These are phyloP conservation scores for Truncatella angustata DNA, from an alignment of 2,329 filamentous ascomycete genomes.

Conservation along the genomic window DNA sequence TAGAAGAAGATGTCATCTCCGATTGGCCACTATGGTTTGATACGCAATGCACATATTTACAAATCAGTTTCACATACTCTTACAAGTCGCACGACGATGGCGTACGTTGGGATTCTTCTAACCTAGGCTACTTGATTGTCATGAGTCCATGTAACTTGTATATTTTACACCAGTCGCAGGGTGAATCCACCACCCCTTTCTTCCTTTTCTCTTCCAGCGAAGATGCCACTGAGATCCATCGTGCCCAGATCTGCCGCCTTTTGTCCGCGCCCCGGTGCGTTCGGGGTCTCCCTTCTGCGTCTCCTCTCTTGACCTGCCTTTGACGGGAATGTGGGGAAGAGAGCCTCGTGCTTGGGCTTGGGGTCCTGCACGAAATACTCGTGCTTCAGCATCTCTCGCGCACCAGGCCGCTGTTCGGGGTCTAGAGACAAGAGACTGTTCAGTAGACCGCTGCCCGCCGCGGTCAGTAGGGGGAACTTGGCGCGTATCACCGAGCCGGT, in stretches of 20 bases:
- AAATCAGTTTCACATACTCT: too few species aligned
- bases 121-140: too few species aligned
- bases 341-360: slow-evolving; percentile 80
- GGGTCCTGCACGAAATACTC: slow-evolving; percentile 88
- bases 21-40: too few species aligned
- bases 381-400: slow-evolving; percentile 72
- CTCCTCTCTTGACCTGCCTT: slow-evolving; percentile 90
- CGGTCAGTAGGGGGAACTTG: slow-evolving; percentile 78
- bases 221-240: slow-evolving; percentile 69
- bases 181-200: slow-evolving; percentile 65
- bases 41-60: too few species aligned
- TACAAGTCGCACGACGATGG: too few species aligned
- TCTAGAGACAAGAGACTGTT: slow-evolving; percentile 71
- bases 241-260: slow-evolving; percentile 54
- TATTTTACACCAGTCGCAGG: slow-evolving; percentile 54
- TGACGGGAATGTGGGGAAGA: slow-evolving; percentile 97
- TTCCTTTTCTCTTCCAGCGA: slow-evolving; percentile 63
- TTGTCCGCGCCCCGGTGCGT: slow-evolving; percentile 78
- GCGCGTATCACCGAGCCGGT: slow-evolving; percentile 62
- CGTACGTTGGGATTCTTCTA: too few species aligned
- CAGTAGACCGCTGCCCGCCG: slow-evolving; percentile 70
- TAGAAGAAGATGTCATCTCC: neutral
- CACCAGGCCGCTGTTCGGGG: slow-evolving; percentile 67
- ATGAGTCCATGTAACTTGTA: too few species aligned
- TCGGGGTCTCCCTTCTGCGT: slow-evolving; percentile 69